Base-by-base conservation (phyloP, 1,284 basidiomycete genomes). In the Irpex lacteus region DNA sequence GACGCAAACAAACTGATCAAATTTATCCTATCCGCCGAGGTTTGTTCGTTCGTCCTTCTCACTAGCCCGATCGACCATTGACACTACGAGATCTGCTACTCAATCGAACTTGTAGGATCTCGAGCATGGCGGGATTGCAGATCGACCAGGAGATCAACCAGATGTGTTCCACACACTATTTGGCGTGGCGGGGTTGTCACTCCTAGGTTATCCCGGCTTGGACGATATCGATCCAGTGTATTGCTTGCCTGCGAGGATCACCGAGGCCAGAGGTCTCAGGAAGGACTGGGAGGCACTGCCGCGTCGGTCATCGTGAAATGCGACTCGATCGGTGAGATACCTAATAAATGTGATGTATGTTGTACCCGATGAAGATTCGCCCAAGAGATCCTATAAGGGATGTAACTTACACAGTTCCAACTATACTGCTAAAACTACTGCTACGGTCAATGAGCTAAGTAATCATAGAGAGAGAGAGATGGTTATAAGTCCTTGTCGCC, bases 111-210 rank as follows among this genome's bases (percentile, higher is more conserved):
- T 26, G 26, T 47, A 98, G 90, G 98, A 99, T 74, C 80, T 85
- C 0, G 97, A 98, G 64, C 84, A 82, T 7, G 97, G 98, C 1
- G 98, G 97, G 0, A 98, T 99, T 38, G 92, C 96, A 0, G 98
- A 99, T 76, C 80, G 97, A 59, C 95, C 95, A 0, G 96, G 94
- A 0, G 91, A 99, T 74, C 91, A 96, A 82, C 89, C 90, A 0
- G 97, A 99, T 72, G 96, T 99, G 9, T 99, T 98, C 78, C 97
- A 99, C 74, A 99, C 97, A 0, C 76, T 85, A 6, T 99, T 99
- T 72, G 98, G 97, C 0, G 80, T 98, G 3, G 96, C 96, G 62
- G 95, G 95, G 0, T 81, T 98, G 13, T 96, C 95, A 0, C 79
- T 98, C 7, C 81, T 98, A 5, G 94, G 94, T n/a, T 96, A 96